Evolutionary conservation across 2,329 filamentous ascomycete genomes (phyloP).

Genomic region (Penicillium corylophilum): DNA sequence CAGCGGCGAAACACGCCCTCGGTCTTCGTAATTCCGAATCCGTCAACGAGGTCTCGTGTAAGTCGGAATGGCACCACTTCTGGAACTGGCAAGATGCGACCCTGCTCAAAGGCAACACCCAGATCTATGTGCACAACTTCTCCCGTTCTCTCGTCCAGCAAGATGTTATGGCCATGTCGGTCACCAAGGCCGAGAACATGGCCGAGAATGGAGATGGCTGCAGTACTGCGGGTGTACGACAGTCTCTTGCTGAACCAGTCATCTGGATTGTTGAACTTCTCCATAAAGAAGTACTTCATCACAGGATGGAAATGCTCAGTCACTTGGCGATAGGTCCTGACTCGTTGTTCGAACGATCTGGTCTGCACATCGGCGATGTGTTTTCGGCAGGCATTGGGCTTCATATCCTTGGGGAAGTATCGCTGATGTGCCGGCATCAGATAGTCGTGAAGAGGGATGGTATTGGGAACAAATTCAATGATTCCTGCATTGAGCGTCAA

Average conservation of each 20-base stretch:
- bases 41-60: conserved; percentile 91
- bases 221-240: conserved; percentile 89
- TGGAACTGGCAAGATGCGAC: conserved; percentile 88
- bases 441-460: conserved; percentile 87
- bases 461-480: conserved; percentile 96
- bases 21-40: conserved; percentile 91
- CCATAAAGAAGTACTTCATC: conserved; percentile 96
- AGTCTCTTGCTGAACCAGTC: conserved; percentile 91
- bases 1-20: conserved; percentile 97
- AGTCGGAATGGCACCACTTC: conserved; percentile 95
- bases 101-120: conserved; percentile 94
- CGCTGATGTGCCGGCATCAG: conserved; percentile 84
- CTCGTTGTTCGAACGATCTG: conserved; percentile 66
- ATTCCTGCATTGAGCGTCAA: conserved; percentile 81
- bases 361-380: conserved; percentile 73
- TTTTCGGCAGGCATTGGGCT: conserved; percentile 71
- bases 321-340: conserved; percentile 74
- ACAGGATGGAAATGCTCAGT: conserved; percentile 84
- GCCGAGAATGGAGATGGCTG: conserved; percentile 91
- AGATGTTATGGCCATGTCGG: conserved; percentile 93
- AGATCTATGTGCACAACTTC: conserved; percentile 97
- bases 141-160: conserved; percentile 83
- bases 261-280: conserved; percentile 88
- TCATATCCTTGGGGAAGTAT: conserved; percentile 83
- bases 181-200: conserved; percentile 92